Evolutionary conservation across 1,284 basidiomycete species (phyloP).

Genomic region (Ganoderma lingzhi): DNA sequence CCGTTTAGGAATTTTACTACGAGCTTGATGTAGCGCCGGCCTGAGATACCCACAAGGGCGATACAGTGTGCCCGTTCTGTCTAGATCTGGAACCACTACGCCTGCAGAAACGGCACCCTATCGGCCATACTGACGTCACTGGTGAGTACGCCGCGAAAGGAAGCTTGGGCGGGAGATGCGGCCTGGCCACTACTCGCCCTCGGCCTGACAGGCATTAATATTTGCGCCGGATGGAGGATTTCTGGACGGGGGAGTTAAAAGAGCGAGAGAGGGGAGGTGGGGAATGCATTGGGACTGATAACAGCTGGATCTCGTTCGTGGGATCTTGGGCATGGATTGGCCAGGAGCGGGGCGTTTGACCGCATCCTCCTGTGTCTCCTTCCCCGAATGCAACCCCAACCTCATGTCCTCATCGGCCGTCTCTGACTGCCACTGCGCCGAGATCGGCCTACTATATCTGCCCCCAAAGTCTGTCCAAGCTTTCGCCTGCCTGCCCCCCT

Average conservation of each 20-base stretch:
- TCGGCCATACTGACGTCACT: background rate
- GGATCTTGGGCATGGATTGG: background rate
- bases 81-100: background rate
- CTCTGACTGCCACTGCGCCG: background rate
- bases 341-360: background rate
- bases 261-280: background rate
- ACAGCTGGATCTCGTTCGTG: background rate
- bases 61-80: background rate
- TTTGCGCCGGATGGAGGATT: background rate
- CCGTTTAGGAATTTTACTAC: background rate
- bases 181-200: no score
- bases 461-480: constrained; percentile 2
- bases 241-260: background rate
- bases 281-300: background rate
- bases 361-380: constrained; percentile 4
- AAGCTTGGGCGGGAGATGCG: background rate
- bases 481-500: constrained; percentile 6
- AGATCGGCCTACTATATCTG: constrained; percentile 10
- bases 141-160: background rate
- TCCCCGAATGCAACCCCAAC: constrained; percentile 1
- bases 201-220: background rate
- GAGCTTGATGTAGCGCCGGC: constrained; percentile 7
- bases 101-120: background rate
- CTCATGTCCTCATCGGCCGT: background rate
- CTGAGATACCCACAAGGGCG: constrained; percentile 4